Evolutionary conservation across 2,329 filamentous ascomycete genomes (phyloP), one percentile per base, ranked within the genome.

Genomic region (Pseudocercospora fijiensis): DNA sequence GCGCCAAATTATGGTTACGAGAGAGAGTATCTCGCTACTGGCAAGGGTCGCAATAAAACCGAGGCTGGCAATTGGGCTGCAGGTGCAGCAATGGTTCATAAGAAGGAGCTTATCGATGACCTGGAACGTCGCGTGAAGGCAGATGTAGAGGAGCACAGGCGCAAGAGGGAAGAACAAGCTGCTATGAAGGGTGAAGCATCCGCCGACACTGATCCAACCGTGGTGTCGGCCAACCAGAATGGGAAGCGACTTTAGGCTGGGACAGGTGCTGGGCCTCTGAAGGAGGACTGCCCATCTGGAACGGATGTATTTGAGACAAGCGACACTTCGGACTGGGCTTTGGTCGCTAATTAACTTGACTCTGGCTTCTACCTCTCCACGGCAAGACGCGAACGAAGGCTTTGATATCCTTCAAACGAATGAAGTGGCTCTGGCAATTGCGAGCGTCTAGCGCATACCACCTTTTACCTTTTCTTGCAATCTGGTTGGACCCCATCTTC

Each of bases 41-140:
- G 89, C 0, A 84, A 83, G 30, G 90, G 84, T 1, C 77, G 86
- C 66, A 86, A 83, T 60, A 92, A 92, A 77, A 86, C 84, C 62
- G 88, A 91, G 62, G 90, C 90, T 0, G 88, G 87, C 0, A 79
- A 84, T 13, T 87, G 84, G 68, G 90, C 90, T 1, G 90, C 90
- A 0, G 76, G 79, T 47, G 79, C 81, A 68, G 89, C 88, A 0
- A 71, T 93, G 73, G 56, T 70, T 60, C 79, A 82, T 47, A 88
- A 71, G 49, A 74, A 72, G 63, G 64, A 53, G 0, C 43, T 76
- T 22, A 68, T 77, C 8, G 69, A 74, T 10, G 67, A 73, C 22
- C 70, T 71, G 43, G 71, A 69, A 63, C 47, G 65, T 58, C 65
- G 68, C 60, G 53, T 68, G 30, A 52, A 63, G 28, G 57, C 57